Evolutionary conservation across 257 asterid genomes (phyloP).

Genomic region (Plectranthus barbatus): DNA sequence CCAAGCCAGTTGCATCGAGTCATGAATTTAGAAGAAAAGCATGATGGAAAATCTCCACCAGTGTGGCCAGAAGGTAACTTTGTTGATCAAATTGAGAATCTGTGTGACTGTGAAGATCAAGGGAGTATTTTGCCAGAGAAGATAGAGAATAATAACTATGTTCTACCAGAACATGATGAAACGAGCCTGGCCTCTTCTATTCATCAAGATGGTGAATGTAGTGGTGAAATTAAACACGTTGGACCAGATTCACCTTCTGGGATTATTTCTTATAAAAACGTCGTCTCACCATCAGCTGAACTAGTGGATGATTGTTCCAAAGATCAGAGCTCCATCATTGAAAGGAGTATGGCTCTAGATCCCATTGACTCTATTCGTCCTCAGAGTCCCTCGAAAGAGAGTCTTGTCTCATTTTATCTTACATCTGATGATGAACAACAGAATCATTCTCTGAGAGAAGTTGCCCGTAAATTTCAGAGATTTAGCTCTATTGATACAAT

Average conservation of each 20-base stretch:
- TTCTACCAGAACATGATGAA: slow-evolving; percentile 15
- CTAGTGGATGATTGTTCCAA: slow-evolving; percentile 12
- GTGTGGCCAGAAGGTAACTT: slow-evolving; percentile 14
- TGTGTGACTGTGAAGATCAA: slow-evolving; percentile 14
- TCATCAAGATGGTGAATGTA: slow-evolving; percentile 16
- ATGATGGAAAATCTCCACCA: slow-evolving; percentile 11
- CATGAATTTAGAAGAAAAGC: slow-evolving; percentile 5
- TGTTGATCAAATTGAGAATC: slow-evolving; percentile 8
- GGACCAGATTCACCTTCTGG: slow-evolving; percentile 15
- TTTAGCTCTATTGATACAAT: slow-evolving; percentile 30
- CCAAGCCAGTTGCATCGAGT: slow-evolving; percentile 6
- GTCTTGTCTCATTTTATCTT: slow-evolving; percentile 21
- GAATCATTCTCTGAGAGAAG: slow-evolving; percentile 21
- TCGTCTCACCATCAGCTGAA: slow-evolving; percentile 8
- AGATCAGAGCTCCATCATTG: background rate
- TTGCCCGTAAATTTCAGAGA: slow-evolving; percentile 24
- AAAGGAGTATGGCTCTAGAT: too few species aligned
- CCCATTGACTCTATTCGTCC: slow-evolving; percentile 13
- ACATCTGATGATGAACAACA: slow-evolving; percentile 33
- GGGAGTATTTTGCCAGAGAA: slow-evolving; percentile 14
- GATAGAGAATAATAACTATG: slow-evolving; percentile 6
- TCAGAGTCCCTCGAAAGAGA: slow-evolving; percentile 25
- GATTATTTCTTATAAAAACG: slow-evolving; percentile 15
- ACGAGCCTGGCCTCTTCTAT: slow-evolving; percentile 10
- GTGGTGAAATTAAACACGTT: slow-evolving; percentile 6